Percentiles rank a stretch among this genome's conserved stretches.
phyloP scores from a whole-genome alignment of 2,329 filamentous ascomycete genomes.

The Intubia oerlemansii region DNA sequence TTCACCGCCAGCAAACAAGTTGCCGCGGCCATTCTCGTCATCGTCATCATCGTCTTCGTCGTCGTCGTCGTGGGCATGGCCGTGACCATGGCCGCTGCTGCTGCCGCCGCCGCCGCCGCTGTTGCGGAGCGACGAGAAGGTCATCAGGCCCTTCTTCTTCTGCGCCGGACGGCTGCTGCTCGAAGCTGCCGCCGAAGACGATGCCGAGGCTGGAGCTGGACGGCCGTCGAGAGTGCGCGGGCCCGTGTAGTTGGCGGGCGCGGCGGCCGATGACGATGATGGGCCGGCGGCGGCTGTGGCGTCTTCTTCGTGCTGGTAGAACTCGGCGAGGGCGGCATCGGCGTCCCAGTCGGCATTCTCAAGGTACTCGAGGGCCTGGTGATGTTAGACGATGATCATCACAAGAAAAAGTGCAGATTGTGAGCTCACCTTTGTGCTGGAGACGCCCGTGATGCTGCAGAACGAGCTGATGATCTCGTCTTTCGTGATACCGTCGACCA shows the following conservation, averaged over 20 bases:
- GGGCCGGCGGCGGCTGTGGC: conserved; percentile 19
- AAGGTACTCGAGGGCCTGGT: conserved; percentile 40
- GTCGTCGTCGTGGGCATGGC: conserved; percentile 36
- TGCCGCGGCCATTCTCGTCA: conserved; percentile 33
- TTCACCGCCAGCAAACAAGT: conserved; percentile 68
- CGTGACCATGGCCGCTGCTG: conserved; percentile 32
- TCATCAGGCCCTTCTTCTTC: conserved; percentile 40
- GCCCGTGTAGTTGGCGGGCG: conserved; percentile 32
- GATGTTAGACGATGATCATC: no score
- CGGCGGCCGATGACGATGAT: conserved; percentile 14
- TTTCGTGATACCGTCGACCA: conserved; percentile 6
- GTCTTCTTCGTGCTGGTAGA: conserved; percentile 36
- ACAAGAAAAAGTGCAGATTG: no score
- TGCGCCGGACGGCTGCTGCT: conserved; percentile 14
- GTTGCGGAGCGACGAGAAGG: conserved; percentile 32
- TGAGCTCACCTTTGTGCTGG: no score
- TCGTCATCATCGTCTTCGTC: conserved; percentile 32
- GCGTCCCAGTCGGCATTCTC: conserved; percentile 45
- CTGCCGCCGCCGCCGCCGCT: conserved; percentile 20
- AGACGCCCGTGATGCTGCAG: conserved; percentile 6
- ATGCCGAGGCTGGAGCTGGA: conserved; percentile 25
- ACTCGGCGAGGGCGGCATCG: conserved; percentile 37
- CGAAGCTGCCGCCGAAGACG: conserved; percentile 12
- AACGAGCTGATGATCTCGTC: conserved; percentile 8
- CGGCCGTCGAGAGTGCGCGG: conserved; percentile 41